Percentiles rank a stretch among this genome's conserved stretches.
phyloP scores from a whole-genome alignment of 257 asterid species.

The Solanum microdontum region DNA sequence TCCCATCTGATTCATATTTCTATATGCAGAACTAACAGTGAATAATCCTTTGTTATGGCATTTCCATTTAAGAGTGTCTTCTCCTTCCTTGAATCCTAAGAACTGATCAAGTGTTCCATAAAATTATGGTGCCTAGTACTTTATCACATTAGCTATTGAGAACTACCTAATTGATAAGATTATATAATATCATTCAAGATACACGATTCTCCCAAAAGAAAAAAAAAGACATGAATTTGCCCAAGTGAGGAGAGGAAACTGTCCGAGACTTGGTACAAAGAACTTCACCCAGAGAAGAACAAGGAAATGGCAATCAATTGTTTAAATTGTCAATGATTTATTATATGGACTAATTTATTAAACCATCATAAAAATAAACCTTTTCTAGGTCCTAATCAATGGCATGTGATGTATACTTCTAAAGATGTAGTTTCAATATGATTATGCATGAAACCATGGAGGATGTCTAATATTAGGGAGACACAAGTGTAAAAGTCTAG shows the following conservation, averaged over 20 bases:
- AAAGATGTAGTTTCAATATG: not conserved
- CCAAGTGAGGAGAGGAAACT: not conserved
- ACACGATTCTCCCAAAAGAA: not conserved
- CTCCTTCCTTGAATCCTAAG: no score
- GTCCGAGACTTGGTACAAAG: not conserved
- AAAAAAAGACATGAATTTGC: not conserved
- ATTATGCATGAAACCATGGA: not conserved
- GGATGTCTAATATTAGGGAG: not conserved
- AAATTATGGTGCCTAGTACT: not conserved
- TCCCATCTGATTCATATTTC: no score
- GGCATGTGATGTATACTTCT: not conserved
- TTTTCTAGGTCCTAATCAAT: not conserved
- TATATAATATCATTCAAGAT: not conserved
- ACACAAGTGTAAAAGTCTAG: not conserved
- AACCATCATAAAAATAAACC: not conserved
- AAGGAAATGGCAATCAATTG: not conserved
- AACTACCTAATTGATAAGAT: not conserved
- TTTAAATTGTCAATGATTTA: not conserved
- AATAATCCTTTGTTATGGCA: no score
- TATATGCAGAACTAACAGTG: no score
- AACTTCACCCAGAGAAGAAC: not conserved
- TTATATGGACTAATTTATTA: not conserved
- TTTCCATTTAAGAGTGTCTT: no score
- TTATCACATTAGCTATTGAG: not conserved
- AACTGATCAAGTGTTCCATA: no score